phyloP scores from a whole-genome alignment of 139 green algal genomes.

The Nannochloris sp. region DNA sequence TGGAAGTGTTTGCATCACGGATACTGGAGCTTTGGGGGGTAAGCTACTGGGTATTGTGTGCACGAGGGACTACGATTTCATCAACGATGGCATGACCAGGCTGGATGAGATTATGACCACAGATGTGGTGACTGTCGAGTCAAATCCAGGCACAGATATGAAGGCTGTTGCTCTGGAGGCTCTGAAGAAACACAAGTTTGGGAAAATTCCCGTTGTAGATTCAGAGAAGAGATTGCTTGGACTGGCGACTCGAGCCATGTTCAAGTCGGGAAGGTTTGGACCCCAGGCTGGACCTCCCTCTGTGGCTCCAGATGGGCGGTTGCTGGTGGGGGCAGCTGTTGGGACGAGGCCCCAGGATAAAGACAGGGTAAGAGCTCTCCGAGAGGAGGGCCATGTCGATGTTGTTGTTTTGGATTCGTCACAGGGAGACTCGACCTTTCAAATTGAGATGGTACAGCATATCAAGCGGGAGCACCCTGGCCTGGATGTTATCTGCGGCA shows the following conservation, averaged over 20 bases:
- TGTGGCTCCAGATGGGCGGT: slow-evolving; percentile 50
- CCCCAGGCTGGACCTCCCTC: slow-evolving; percentile 39
- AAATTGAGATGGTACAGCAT: slow-evolving; percentile 84
- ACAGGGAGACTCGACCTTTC: slow-evolving; percentile 83
- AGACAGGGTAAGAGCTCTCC: slow-evolving; percentile 49
- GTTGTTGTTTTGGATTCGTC: slow-evolving; percentile 84
- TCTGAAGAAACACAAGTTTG: slow-evolving; percentile 47
- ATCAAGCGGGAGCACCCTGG: slow-evolving; percentile 78
- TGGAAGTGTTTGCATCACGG: slow-evolving; percentile 62
- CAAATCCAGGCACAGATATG: slow-evolving; percentile 19
- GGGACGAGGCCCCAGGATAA: slow-evolving; percentile 78
- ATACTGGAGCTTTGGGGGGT: slow-evolving; percentile 66
- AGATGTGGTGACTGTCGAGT: slow-evolving; percentile 46
- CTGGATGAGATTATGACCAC: slow-evolving; percentile 73
- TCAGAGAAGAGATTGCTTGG: slow-evolving; percentile 53
- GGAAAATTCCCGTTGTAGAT: slow-evolving; percentile 67
- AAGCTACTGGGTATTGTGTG: slow-evolving; percentile 82
- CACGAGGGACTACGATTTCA: slow-evolving; percentile 71
- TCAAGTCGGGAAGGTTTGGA: slow-evolving; percentile 33
- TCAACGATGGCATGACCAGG: slow-evolving; percentile 50
- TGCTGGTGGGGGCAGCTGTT: slow-evolving; percentile 80
- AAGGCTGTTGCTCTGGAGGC: slow-evolving; percentile 30
- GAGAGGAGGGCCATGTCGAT: slow-evolving; percentile 50
- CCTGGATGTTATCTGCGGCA: slow-evolving; percentile 92
- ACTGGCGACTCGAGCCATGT: slow-evolving; percentile 51